phyloP scores from a whole-genome alignment of 768 basidiomycete genomes.

The Leccinum longicurvipes region DNA sequence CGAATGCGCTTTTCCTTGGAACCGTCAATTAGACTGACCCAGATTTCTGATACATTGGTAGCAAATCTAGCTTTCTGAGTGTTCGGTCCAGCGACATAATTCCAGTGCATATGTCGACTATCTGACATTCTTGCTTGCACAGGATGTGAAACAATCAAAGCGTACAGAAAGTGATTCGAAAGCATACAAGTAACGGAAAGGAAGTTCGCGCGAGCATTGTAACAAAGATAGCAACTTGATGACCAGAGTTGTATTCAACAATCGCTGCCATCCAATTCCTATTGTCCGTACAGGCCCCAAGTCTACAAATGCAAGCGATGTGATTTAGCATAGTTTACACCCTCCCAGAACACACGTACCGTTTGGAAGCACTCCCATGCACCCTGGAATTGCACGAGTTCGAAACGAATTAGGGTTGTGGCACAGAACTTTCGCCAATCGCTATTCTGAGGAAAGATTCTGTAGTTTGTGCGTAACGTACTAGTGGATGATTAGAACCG shows the following conservation, averaged over 20 bases:
- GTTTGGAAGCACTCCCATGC: constrained; percentile 15
- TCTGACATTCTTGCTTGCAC: neutral
- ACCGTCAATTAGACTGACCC: too few relatives aligned
- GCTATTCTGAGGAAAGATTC: constrained; percentile 20
- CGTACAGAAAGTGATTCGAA: neutral
- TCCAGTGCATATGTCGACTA: too few relatives aligned
- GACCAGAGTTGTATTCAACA: constrained; percentile 9
- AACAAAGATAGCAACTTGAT: too few relatives aligned
- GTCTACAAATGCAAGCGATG: constrained; percentile 6
- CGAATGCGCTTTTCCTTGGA: too few relatives aligned
- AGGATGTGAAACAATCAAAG: neutral
- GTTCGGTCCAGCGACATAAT: neutral
- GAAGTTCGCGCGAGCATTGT: neutral
- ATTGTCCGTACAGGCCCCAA: constrained; percentile 22
- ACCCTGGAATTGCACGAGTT: constrained; percentile 19
- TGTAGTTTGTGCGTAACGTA: constrained; percentile 24
- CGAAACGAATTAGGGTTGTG: constrained; percentile 30
- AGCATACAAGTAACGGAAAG: neutral
- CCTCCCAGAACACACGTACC: constrained; percentile 1
- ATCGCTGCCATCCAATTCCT: constrained; percentile 22
- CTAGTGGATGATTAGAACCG: constrained; percentile 11
- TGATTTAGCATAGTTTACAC: neutral
- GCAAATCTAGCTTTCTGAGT: neutral
- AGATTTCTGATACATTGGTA: too few relatives aligned
- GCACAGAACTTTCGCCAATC: constrained; percentile 36